A percentile compares a stretch with the other conserved stretches of the same genome.
Conservation (phyloP, 1,284 basidiomycete genomes). For the Wallemia ichthyophaga region DNA sequence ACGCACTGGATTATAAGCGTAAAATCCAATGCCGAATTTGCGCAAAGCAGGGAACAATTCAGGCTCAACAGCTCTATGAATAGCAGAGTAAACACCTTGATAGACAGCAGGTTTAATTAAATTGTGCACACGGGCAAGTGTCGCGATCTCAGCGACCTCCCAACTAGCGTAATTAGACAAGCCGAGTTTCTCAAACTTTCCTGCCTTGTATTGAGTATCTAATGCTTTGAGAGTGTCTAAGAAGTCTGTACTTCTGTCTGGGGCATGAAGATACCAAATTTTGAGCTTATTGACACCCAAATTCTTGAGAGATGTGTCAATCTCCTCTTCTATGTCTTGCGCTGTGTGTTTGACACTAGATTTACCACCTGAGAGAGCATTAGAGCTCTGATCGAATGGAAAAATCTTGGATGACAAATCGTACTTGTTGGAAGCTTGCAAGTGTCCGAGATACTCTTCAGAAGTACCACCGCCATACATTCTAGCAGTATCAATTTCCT, state of each 20-base stretch:
- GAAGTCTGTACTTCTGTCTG: slow-evolving; percentile 11
- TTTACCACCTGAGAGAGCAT: background rate
- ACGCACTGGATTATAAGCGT: slow-evolving; percentile 7
- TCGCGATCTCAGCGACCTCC: slow-evolving; percentile 11
- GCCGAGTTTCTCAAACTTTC: slow-evolving; percentile 13
- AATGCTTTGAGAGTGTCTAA: slow-evolving; percentile 11
- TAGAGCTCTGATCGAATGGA: background rate
- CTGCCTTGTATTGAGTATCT: slow-evolving; percentile 10
- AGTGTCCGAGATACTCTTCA: slow-evolving; percentile 14
- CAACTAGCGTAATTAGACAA: slow-evolving; percentile 12
- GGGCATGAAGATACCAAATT: slow-evolving; percentile 14
- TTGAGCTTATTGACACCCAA: slow-evolving; percentile 11
- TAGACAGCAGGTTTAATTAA: slow-evolving; percentile 13
- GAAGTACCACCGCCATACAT: slow-evolving; percentile 23
- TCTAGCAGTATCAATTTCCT: slow-evolving; percentile 25
- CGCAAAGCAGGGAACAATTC: slow-evolving; percentile 6
- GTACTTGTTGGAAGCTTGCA: background rate
- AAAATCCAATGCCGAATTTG: slow-evolving; percentile 7
- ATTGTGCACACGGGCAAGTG: slow-evolving; percentile 8
- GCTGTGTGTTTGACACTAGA: slow-evolving; percentile 4
- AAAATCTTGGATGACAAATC: background rate
- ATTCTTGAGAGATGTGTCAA: slow-evolving; percentile 9
- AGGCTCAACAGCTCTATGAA: slow-evolving; percentile 8
- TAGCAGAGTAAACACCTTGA: slow-evolving; percentile 11
- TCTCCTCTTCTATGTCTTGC: slow-evolving; percentile 5